Evolutionary conservation across 805 yeast species (phyloP).

Genomic region (Nakazawaea holstii): DNA sequence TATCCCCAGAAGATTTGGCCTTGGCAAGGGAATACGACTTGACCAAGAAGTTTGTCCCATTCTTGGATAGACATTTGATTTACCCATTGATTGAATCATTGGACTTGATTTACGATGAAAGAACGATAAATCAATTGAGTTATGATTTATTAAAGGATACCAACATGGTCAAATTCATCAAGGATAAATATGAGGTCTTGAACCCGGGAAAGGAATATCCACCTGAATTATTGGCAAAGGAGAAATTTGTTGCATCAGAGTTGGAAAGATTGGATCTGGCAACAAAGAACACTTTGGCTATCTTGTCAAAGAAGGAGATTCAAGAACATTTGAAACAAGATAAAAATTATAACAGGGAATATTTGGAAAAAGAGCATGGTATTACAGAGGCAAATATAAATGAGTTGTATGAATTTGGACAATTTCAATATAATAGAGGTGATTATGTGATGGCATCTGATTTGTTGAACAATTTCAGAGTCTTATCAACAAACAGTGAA

Average conservation of each 20-base stretch:
- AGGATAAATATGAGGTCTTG: conserved; percentile 36
- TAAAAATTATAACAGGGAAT: conserved; percentile 45
- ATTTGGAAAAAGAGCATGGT: conserved; percentile 36
- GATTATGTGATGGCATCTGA: conserved; percentile 57
- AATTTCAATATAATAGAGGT: conserved; percentile 59
- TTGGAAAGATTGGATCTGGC: conserved; percentile 32
- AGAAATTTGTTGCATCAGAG: conserved; percentile 32
- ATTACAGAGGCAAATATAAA: conserved; percentile 44
- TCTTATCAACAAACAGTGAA: conserved; percentile 46
- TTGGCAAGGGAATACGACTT: conserved; percentile 47
- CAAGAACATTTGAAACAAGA: conserved; percentile 50
- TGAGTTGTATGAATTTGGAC: conserved; percentile 52
- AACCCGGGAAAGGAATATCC: conserved; percentile 36
- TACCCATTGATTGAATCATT: conserved; percentile 47
- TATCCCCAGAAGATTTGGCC: conserved; percentile 29
- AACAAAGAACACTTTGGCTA: conserved; percentile 39
- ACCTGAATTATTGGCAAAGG: conserved; percentile 33
- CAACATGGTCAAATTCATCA: conserved; percentile 46
- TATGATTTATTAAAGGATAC: conserved; percentile 53
- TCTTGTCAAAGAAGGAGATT: conserved; percentile 43
- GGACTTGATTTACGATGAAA: conserved; percentile 37
- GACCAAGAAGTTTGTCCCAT: conserved; percentile 48
- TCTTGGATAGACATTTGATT: conserved; percentile 56
- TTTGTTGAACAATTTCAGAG: conserved; percentile 50
- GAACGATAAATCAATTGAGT: conserved; percentile 39